phyloP scores from a whole-genome alignment of 1,284 basidiomycete genomes.

The Ganoderma boninense region DNA sequence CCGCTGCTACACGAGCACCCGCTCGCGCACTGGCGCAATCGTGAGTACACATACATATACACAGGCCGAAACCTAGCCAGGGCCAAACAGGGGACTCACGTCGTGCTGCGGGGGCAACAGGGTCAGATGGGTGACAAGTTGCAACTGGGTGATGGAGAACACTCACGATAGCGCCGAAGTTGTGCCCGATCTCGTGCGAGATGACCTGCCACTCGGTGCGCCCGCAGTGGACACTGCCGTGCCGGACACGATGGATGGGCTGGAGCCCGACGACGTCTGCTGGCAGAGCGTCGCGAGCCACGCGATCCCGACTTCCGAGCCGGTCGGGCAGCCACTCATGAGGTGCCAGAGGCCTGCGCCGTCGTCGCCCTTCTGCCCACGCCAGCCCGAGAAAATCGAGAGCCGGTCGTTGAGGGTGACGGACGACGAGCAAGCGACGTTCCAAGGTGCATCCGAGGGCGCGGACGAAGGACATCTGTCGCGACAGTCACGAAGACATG shows the following conservation, averaged over 20 bases:
- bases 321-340: slow-evolving; percentile 88
- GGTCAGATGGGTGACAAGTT: slow-evolving; percentile 3
- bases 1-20: slow-evolving; percentile 63
- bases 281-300: slow-evolving; percentile 87
- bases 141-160: not conserved
- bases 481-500: not conserved
- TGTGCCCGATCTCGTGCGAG: slow-evolving; percentile 91
- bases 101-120: slow-evolving; percentile 58
- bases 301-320: slow-evolving; percentile 89
- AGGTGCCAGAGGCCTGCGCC: slow-evolving; percentile 89
- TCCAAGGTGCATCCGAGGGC: slow-evolving; percentile 62
- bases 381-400: slow-evolving; percentile 86
- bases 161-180: slow-evolving; percentile 91
- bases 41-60: slow-evolving; percentile 10
- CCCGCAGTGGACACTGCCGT: slow-evolving; percentile 86
- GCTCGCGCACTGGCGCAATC: slow-evolving; percentile 60
- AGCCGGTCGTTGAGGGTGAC: slow-evolving; percentile 75
- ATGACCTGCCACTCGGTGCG: slow-evolving; percentile 84
- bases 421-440: slow-evolving; percentile 57
- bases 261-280: slow-evolving; percentile 55
- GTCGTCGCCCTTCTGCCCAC: slow-evolving; percentile 77
- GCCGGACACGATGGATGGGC: slow-evolving; percentile 72
- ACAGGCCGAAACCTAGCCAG: not conserved
- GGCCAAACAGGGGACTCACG: slow-evolving; percentile 46
- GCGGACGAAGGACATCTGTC: slow-evolving; percentile 61